phyloP scores from a whole-genome alignment of 1,284 basidiomycete species.

The Athelia psychrophila region DNA sequence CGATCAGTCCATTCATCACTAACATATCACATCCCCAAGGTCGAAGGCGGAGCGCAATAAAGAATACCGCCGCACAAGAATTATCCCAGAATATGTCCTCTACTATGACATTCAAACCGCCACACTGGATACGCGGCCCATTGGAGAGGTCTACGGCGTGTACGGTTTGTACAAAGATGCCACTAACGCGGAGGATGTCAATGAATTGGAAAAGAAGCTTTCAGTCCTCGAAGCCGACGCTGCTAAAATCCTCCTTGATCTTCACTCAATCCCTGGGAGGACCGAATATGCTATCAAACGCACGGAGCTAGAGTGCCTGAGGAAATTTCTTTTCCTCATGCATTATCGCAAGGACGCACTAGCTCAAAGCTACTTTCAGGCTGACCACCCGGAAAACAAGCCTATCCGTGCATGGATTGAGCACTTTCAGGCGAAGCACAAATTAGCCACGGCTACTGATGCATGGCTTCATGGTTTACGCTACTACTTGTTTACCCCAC shows the following conservation, averaged over 20 bases:
- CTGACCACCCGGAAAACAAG: slow-evolving; percentile 19
- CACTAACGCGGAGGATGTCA: slow-evolving; percentile 15
- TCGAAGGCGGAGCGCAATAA: background rate
- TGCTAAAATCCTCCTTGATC: slow-evolving; percentile 14
- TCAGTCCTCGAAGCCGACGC: slow-evolving; percentile 23
- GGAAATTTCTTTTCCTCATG: slow-evolving; percentile 32
- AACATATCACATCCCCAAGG: too few relatives aligned
- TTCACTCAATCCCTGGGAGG: slow-evolving; percentile 13
- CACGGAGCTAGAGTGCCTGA: slow-evolving; percentile 20
- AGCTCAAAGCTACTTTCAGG: slow-evolving; percentile 20
- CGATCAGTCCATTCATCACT: too few relatives aligned
- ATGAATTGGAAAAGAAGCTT: slow-evolving; percentile 23
- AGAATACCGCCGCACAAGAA: background rate
- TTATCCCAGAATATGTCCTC: slow-evolving; percentile 16
- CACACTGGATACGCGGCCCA: slow-evolving; percentile 15
- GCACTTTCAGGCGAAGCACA: slow-evolving; percentile 17
- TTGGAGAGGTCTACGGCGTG: slow-evolving; percentile 23
- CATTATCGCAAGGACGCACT: slow-evolving; percentile 21
- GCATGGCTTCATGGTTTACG: slow-evolving; percentile 26
- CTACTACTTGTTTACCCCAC: slow-evolving; percentile 28
- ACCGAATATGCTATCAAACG: slow-evolving; percentile 18
- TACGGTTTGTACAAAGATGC: slow-evolving; percentile 24
- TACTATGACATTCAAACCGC: slow-evolving; percentile 21
- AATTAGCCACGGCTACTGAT: slow-evolving; percentile 19
- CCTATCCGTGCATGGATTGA: slow-evolving; percentile 18